These are phyloP conservation scores for Solidago caesia DNA, from an alignment of 129 eudicot species.

Conservation along the genomic window DNA sequence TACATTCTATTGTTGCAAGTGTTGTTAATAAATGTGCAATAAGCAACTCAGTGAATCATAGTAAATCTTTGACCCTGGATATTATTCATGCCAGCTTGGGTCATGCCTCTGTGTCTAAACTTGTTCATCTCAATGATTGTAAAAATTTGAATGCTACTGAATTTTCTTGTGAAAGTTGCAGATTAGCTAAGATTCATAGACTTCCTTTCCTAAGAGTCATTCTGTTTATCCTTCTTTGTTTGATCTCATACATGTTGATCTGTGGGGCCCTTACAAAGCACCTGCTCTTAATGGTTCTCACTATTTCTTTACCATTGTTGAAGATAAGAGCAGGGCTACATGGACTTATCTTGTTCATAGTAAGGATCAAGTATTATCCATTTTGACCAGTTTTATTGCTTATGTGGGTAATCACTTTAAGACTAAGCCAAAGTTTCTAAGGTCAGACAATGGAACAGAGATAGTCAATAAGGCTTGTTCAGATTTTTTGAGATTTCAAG, in stretches of 20 bases:
- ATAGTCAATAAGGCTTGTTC: too few relatives aligned
- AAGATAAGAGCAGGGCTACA: neutral
- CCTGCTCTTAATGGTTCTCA: neutral
- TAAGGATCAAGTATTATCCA: neutral
- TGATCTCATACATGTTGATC: neutral
- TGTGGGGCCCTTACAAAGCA: slow-evolving; percentile 5
- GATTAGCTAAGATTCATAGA: neutral
- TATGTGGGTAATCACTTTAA: neutral
- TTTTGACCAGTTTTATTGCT: neutral
- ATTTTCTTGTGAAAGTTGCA: neutral
- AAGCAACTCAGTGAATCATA: too few relatives aligned
- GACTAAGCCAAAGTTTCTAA: neutral
- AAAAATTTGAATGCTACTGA: neutral
- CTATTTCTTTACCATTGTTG: slow-evolving; percentile 7
- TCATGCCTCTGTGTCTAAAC: neutral
- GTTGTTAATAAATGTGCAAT: neutral
- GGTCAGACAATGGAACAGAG: neutral
- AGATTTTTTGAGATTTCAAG: too few relatives aligned
- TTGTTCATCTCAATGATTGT: neutral
- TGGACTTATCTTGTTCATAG: slow-evolving; percentile 10
- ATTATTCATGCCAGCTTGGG: slow-evolving; percentile 3
- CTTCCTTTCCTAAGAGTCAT: neutral
- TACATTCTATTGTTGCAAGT: too few relatives aligned
- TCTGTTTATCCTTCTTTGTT: neutral
- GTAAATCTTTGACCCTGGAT: neutral